Percentiles rank a stretch among this genome's conserved stretches.
phyloP scores from a whole-genome alignment of 2,329 filamentous ascomycete genomes.

The Acephala macrosclerotiorum region DNA sequence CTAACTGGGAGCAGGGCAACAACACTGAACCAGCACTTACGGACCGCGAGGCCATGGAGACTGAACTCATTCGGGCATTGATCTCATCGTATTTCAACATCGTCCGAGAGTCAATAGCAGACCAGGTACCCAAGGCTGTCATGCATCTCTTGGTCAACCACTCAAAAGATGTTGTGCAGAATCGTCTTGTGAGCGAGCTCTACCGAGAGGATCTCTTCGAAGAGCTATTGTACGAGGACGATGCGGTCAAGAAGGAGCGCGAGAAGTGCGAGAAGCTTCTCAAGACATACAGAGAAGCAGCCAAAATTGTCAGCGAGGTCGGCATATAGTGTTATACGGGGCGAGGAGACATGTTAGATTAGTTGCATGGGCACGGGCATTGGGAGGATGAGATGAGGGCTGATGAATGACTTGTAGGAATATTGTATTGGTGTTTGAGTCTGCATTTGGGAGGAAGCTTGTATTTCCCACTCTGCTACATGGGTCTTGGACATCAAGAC shows the following conservation, averaged over 20 bases:
- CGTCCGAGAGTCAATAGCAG: constrained; percentile 96
- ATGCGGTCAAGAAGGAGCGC: constrained; percentile 94
- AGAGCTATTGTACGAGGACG: constrained; percentile 95
- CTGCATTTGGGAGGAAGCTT: constrained; percentile 20
- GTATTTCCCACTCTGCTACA: constrained; percentile 29
- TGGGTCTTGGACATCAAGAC: constrained; percentile 24
- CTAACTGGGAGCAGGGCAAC: constrained; percentile 53
- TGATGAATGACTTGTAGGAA: constrained; percentile 36
- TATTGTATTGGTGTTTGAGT: constrained; percentile 38
- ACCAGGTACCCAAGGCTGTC: constrained; percentile 97
- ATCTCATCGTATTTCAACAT: constrained; percentile 99
- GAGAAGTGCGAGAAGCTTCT: constrained; percentile 98
- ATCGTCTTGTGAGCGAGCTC: constrained; percentile 91
- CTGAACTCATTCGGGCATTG: constrained; percentile 92
- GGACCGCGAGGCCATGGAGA: constrained; percentile 96
- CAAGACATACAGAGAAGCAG: constrained; percentile 94
- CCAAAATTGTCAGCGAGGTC: constrained; percentile 98
- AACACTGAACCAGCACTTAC: constrained; percentile 86
- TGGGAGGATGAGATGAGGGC: constrained; percentile 26
- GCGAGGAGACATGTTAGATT: constrained; percentile 28
- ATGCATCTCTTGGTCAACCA: constrained; percentile 99
- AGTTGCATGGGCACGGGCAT: constrained; percentile 28
- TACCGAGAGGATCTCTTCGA: constrained; percentile 93
- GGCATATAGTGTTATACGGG: constrained; percentile 58
- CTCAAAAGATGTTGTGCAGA: constrained; percentile 97